Evolutionary conservation across 2,329 filamentous ascomycete species (phyloP).

Genomic region (Botrytis tulipae): DNA sequence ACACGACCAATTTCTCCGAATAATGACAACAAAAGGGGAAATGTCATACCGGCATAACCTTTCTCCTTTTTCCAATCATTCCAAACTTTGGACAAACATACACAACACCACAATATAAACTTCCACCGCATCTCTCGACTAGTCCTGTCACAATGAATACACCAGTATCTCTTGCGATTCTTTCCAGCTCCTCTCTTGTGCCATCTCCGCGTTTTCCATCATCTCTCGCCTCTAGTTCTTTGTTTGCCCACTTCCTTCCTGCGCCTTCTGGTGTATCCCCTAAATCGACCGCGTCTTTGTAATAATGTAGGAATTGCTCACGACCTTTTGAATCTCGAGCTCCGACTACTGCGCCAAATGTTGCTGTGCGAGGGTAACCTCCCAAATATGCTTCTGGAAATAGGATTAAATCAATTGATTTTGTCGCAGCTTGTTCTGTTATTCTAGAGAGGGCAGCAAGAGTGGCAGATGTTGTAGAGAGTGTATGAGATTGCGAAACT

Average conservation of each 20-base stretch:
- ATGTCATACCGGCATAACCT: slow-evolving; percentile 77
- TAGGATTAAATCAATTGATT: slow-evolving; percentile 66
- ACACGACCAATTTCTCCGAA: background rate
- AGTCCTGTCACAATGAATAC: slow-evolving; percentile 80
- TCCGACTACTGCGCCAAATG: slow-evolving; percentile 75
- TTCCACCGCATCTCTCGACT: slow-evolving; percentile 78
- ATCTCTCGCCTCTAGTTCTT: slow-evolving; percentile 52
- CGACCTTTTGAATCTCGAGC: slow-evolving; percentile 65
- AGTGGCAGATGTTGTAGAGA: slow-evolving; percentile 52
- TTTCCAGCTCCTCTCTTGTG: slow-evolving; percentile 76
- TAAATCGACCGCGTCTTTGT: slow-evolving; percentile 74
- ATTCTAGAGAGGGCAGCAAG: slow-evolving; percentile 63
- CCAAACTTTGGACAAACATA: slow-evolving; percentile 77
- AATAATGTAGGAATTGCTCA: slow-evolving; percentile 81
- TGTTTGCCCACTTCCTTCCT: slow-evolving; percentile 69
- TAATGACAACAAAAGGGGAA: background rate
- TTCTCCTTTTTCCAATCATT: slow-evolving; percentile 78
- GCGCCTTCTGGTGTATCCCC: slow-evolving; percentile 74
- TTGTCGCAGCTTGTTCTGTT: slow-evolving; percentile 59
- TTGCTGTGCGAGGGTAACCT: slow-evolving; percentile 80
- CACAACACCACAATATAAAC: slow-evolving; percentile 77
- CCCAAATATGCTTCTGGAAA: slow-evolving; percentile 92
- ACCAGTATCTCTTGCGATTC: slow-evolving; percentile 70
- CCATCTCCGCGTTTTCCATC: slow-evolving; percentile 63
- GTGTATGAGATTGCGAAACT: slow-evolving; percentile 51